A percentile compares a stretch with the other conserved stretches of the same genome.
These are phyloP conservation scores for Tylopilus vinaceipallidus DNA, from an alignment of 768 basidiomycete genomes.

Conservation along the genomic window DNA sequence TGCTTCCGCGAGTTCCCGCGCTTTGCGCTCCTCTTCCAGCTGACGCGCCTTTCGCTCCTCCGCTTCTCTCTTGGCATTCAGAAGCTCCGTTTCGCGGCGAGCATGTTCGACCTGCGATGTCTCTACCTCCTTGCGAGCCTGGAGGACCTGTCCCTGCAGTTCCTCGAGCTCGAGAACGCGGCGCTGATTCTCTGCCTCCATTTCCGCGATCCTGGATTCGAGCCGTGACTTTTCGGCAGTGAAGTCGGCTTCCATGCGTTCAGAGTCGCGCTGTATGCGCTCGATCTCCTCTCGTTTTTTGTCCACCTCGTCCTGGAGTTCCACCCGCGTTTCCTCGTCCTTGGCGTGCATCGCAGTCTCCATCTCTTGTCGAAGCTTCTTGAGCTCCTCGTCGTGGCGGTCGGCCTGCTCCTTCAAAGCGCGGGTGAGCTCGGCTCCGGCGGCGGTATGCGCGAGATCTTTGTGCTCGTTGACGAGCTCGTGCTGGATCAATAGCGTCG, in stretches of 20 bases:
- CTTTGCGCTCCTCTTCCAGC: slow-evolving; percentile 32
- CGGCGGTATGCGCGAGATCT: slow-evolving; percentile 49
- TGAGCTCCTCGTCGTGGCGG: slow-evolving; percentile 48
- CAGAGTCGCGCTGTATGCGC: slow-evolving; percentile 39
- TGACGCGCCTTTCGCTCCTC: slow-evolving; percentile 29
- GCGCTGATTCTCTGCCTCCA: slow-evolving; percentile 26
- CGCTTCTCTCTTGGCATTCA: slow-evolving; percentile 24
- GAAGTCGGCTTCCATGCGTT: slow-evolving; percentile 41
- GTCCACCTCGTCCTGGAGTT: slow-evolving; percentile 44
- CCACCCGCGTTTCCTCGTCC: slow-evolving; percentile 45
- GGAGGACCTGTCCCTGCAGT: slow-evolving; percentile 29
- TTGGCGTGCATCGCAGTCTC: slow-evolving; percentile 41
- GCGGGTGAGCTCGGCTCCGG: slow-evolving; percentile 50
- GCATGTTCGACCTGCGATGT: slow-evolving; percentile 27
- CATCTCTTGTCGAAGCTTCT: slow-evolving; percentile 45
- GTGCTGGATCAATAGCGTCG: slow-evolving; percentile 50
- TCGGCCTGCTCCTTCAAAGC: slow-evolving; percentile 48
- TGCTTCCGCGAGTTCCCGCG: slow-evolving; percentile 26
- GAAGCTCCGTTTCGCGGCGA: slow-evolving; percentile 28
- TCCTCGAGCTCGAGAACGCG: slow-evolving; percentile 17
- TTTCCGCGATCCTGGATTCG: slow-evolving; percentile 25
- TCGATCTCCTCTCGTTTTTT: slow-evolving; percentile 44
- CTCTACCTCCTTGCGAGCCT: slow-evolving; percentile 29
- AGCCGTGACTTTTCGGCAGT: slow-evolving; percentile 36
- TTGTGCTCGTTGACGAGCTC: slow-evolving; percentile 52